Conservation (phyloP, 2,329 filamentous ascomycete species). For the Verticillium nonalfalfae region DNA sequence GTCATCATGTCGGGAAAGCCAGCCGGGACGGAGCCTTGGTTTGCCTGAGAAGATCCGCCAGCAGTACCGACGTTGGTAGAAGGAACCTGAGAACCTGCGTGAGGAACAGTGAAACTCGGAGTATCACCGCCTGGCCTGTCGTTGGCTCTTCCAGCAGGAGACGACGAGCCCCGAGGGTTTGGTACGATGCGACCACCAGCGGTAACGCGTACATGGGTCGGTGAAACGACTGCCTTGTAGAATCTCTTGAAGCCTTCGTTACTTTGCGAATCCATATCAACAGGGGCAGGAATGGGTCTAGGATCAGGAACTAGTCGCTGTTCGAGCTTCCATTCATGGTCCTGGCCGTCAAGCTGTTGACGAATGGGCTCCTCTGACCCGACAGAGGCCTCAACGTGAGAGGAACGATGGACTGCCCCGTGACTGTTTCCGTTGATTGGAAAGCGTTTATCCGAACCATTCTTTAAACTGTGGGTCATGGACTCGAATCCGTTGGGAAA, state of each 20-base stretch:
- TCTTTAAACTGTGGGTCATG: neutral
- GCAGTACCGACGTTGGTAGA: neutral
- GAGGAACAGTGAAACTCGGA: neutral
- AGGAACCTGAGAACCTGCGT: neutral
- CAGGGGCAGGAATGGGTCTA: constrained; percentile 45
- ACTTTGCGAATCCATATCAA: constrained; percentile 46
- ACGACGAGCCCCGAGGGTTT: constrained; percentile 49
- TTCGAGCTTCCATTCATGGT: constrained; percentile 28
- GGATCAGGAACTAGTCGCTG: neutral
- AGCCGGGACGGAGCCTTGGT: neutral
- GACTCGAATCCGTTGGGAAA: neutral
- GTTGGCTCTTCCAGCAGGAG: constrained; percentile 46
- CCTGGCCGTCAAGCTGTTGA: constrained; percentile 31
- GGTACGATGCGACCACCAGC: constrained; percentile 62
- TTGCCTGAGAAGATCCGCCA: neutral
- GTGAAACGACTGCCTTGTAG: constrained; percentile 62
- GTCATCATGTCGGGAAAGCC: neutral
- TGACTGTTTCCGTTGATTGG: neutral
- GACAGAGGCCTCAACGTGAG: neutral
- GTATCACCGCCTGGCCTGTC: constrained; percentile 25
- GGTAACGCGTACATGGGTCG: constrained; percentile 60
- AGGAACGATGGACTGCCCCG: neutral
- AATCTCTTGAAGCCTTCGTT: constrained; percentile 62
- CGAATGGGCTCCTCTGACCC: constrained; percentile 6
- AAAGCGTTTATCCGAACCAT: neutral